Evolutionary conservation across 2,329 filamentous ascomycete genomes (phyloP).

Genomic region (Coniochaeta pulveracea): DNA sequence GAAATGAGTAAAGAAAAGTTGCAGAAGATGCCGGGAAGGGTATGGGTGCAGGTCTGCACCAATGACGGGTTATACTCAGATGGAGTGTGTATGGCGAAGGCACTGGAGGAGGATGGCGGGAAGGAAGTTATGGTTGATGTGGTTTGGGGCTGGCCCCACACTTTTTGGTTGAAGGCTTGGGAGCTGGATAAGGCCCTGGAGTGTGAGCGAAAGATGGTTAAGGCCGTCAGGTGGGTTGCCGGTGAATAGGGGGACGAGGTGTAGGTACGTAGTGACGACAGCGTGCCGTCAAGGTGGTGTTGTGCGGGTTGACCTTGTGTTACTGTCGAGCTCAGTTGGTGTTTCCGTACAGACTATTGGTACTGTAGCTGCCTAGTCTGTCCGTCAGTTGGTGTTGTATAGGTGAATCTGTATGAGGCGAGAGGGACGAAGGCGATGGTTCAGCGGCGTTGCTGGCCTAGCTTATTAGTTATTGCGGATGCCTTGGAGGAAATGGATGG

Average conservation of each 20-base stretch:
- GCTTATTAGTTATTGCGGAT: too few relatives aligned
- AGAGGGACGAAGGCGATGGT: too few relatives aligned
- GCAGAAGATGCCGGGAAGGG: conserved; percentile 22
- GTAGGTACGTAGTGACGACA: too few relatives aligned
- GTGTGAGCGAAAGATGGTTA: conserved; percentile 29
- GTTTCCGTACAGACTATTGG: not conserved
- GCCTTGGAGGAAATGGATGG: too few relatives aligned
- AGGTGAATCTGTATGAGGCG: too few relatives aligned
- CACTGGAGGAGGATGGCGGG: conserved; percentile 24
- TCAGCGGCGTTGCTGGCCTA: too few relatives aligned
- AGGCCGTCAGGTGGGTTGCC: conserved; percentile 28
- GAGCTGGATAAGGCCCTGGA: conserved; percentile 25
- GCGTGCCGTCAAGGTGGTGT: too few relatives aligned
- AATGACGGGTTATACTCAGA: conserved; percentile 41
- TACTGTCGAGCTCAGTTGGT: too few relatives aligned
- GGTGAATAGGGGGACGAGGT: not conserved
- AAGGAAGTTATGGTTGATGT: conserved; percentile 29
- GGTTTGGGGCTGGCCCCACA: conserved; percentile 36
- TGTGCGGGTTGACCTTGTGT: too few relatives aligned
- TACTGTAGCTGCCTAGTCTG: too few relatives aligned
- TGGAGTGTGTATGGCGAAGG: conserved; percentile 35
- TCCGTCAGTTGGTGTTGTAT: too few relatives aligned
- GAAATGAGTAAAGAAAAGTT: conserved; percentile 21
- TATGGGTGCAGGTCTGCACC: conserved; percentile 37
- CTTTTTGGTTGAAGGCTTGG: conserved; percentile 38